These are phyloP conservation scores for Pleurotus platypus DNA, from an alignment of 768 basidiomycete genomes.

Conservation along the genomic window DNA sequence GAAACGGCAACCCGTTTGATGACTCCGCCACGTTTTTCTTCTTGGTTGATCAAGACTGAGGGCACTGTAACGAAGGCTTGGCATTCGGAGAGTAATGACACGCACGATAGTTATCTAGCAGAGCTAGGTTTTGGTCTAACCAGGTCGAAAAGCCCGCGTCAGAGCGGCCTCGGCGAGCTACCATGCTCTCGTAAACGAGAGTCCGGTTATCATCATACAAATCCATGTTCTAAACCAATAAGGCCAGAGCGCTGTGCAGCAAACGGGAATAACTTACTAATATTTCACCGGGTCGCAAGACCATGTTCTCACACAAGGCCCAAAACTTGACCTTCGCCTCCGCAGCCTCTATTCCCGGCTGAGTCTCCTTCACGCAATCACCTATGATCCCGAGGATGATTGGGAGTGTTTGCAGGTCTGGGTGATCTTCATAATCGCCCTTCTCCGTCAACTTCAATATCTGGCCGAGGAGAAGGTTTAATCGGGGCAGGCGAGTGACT, in stretches of 20 bases:
- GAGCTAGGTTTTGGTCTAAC: constrained; percentile 60
- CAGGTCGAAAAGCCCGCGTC: constrained; percentile 71
- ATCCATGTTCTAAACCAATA: constrained; percentile 67
- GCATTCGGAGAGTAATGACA: constrained; percentile 3
- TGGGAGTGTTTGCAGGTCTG: constrained; percentile 75
- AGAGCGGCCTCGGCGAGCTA: constrained; percentile 56
- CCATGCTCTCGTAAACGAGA: constrained; percentile 61
- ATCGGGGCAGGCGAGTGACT: constrained; percentile 82
- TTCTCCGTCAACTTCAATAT: constrained; percentile 61
- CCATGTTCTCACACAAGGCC: constrained; percentile 71
- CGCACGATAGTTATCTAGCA: constrained; percentile 79
- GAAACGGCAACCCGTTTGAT: constrained; percentile 56
- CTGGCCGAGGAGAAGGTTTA: constrained; percentile 71
- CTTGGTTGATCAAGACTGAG: constrained; percentile 61
- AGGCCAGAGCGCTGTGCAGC: not conserved
- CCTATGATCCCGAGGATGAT: constrained; percentile 65
- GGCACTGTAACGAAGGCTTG: not conserved
- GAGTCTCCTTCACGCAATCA: constrained; percentile 77
- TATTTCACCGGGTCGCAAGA: constrained; percentile 76
- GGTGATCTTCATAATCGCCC: constrained; percentile 54
- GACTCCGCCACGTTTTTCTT: constrained; percentile 51
- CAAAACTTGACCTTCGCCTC: constrained; percentile 89
- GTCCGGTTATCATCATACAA: constrained; percentile 73
- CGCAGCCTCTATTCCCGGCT: constrained; percentile 89
- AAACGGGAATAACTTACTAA: constrained; percentile 46